Evolutionary conservation across 2,329 filamentous ascomycete species (phyloP).

Genomic region (Endothia cerciana): DNA sequence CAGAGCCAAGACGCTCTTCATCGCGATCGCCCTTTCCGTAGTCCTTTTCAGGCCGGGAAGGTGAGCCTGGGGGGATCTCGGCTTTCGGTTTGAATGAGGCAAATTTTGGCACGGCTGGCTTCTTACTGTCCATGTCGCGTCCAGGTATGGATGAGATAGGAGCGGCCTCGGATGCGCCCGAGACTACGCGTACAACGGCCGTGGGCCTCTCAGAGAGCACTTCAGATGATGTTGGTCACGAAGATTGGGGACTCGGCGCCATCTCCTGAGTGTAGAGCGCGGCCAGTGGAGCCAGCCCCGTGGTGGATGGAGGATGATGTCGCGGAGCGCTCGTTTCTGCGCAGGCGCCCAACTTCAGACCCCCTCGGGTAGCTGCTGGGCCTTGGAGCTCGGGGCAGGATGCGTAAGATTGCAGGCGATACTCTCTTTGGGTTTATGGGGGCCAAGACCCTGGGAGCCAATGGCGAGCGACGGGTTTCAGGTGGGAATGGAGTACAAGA

Average conservation of each 20-base stretch:
- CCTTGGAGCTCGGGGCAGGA: background rate
- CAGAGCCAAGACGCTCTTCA: constrained; percentile 10
- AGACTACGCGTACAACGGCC: too few species aligned
- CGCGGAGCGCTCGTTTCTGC: background rate
- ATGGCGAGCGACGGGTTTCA: background rate
- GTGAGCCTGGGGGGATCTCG: background rate
- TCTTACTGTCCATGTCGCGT: constrained; percentile 29
- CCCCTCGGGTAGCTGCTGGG: background rate
- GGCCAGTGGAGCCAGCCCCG: too few species aligned
- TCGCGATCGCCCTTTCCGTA: constrained; percentile 6
- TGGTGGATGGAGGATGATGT: background rate
- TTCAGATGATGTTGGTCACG: background rate
- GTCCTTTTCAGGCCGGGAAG: background rate
- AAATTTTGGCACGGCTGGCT: constrained; percentile 38
- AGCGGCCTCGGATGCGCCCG: background rate
- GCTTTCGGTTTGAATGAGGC: constrained; percentile 32
- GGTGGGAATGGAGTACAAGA: background rate
- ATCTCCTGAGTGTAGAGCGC: background rate
- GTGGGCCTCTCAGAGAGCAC: background rate
- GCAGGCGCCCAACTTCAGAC: background rate
- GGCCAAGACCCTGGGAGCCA: too few species aligned
- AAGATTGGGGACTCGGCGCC: background rate
- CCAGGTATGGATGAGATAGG: background rate
- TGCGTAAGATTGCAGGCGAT: background rate
- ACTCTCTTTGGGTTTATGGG: background rate